Evolutionary conservation across 2,329 filamentous ascomycete species (phyloP).

Genomic region (Pseudocercospora pini-densiflorae): DNA sequence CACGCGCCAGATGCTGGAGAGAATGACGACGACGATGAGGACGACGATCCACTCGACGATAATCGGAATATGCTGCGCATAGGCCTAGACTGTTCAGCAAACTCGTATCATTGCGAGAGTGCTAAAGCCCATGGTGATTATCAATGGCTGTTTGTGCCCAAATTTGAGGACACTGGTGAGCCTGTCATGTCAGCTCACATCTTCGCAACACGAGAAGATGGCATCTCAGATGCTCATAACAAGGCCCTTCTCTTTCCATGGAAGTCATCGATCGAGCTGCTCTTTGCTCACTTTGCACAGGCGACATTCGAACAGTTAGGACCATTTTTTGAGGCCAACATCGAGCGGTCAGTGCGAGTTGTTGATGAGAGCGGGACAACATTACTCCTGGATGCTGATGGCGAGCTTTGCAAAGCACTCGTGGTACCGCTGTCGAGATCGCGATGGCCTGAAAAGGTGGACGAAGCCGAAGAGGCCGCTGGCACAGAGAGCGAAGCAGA

Average conservation of each 20-base stretch:
- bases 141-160: constrained; percentile 14
- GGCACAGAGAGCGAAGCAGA: background rate
- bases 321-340: constrained; percentile 6
- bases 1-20: background rate
- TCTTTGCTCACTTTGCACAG: constrained; percentile 16
- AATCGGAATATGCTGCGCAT: constrained; percentile 15
- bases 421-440: background rate
- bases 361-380: constrained; percentile 4
- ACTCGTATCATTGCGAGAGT: constrained; percentile 5
- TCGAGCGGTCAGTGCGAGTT: constrained; percentile 7
- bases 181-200: background rate
- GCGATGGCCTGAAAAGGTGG: background rate
- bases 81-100: constrained; percentile 7
- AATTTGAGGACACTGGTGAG: constrained; percentile 3
- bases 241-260: background rate
- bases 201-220: constrained; percentile 1
- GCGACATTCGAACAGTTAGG: constrained; percentile 14
- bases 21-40: background rate
- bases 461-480: background rate
- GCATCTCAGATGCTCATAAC: background rate
- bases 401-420: background rate
- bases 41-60: constrained; percentile 7
- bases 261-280: constrained; percentile 15
- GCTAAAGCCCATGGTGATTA: background rate
- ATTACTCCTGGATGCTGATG: constrained; percentile 8